phyloP scores from a whole-genome alignment of 768 basidiomycete species.

The Phanerochaete sordida region DNA sequence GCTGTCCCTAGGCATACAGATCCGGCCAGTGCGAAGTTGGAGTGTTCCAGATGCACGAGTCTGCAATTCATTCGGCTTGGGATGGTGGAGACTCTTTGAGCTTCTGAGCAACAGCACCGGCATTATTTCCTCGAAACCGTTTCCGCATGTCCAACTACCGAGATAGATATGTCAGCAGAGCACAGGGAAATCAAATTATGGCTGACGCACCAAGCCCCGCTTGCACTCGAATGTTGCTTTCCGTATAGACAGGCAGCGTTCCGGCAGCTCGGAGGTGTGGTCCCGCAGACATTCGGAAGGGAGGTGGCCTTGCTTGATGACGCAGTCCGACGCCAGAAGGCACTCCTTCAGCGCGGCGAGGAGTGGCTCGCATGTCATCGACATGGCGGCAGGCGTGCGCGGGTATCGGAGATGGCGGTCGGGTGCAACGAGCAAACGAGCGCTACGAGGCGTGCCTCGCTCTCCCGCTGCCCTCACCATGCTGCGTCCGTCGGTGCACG shows the following conservation, averaged over 20 bases:
- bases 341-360: slow-evolving; percentile 80
- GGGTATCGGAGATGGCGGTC: not conserved
- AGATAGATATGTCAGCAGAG: not conserved
- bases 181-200: not conserved
- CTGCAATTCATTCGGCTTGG: not conserved
- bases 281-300: slow-evolving; percentile 84
- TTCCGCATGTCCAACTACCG: slow-evolving; percentile 29
- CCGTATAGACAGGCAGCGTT: slow-evolving; percentile 74
- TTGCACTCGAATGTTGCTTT: slow-evolving; percentile 90
- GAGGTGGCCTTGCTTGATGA: slow-evolving; percentile 69
- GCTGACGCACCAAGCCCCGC: slow-evolving; percentile 69
- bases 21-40: too few species aligned
- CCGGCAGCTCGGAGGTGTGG: slow-evolving; percentile 73
- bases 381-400: slow-evolving; percentile 43
- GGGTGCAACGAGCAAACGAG: slow-evolving; percentile 1
- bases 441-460: not conserved
- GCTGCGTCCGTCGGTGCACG: slow-evolving; percentile 38
- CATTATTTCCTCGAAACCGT: slow-evolving; percentile 26
- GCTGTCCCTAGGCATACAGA: too few species aligned
- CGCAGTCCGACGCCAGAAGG: slow-evolving; percentile 82
- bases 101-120: slow-evolving; percentile 17
- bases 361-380: slow-evolving; percentile 76
- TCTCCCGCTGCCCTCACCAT: slow-evolving; percentile 13
- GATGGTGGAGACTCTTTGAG: slow-evolving; percentile 4
- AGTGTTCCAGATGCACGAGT: too few species aligned